Base-by-base conservation (phyloP, 2,329 filamentous ascomycete species). In the Trichoderma breve region DNA sequence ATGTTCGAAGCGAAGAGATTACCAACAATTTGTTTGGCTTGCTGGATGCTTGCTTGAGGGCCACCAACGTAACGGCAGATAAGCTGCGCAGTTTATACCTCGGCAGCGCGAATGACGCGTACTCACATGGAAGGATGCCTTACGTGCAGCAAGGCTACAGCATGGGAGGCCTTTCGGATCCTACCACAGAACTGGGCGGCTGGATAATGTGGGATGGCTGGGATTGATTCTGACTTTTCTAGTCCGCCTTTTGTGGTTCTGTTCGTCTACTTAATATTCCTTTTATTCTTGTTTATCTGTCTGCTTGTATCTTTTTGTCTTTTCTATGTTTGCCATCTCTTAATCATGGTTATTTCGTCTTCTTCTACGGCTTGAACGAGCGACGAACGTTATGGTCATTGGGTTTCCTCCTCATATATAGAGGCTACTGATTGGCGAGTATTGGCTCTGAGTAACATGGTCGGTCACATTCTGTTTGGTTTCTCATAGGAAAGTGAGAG, bases 21-120 rank as follows among this genome's bases (percentile, higher is more conserved):
- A 80, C 81, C 18, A 78, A 78, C 18, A 83, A 81, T 0, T 77
- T 87, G 14, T 81, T 82, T 69, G 74, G 77, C 4, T 81, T 86
- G n/a, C 74, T 87, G 12, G 83, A 86, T 11, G 80, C 80, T 4
- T 85, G 85, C 58, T 75, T 86, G 67, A 82, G 83, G 68, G 81
- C 83, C 26, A 82, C 84, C 32, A 84, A 83, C 57, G 77, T 82
- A 58, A 85, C 77, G 53, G 79, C 82, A 18, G 84, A 86, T 30
- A 79, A 76, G 36, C 72, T 80, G 28, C 73, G 77, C 12, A 72
- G 71, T 11, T 24, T 71, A 18, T 66, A 74, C 4, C 72, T 74
- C 1, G 57, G 64, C 3, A 60, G 64, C 8, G 63, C 68, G 1
- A 76, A 74, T 18, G 79, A 80, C 66, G 72, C 76, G 9, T 81